Conservation (phyloP, 768 basidiomycete species). For the Lactarius psammicola region DNA sequence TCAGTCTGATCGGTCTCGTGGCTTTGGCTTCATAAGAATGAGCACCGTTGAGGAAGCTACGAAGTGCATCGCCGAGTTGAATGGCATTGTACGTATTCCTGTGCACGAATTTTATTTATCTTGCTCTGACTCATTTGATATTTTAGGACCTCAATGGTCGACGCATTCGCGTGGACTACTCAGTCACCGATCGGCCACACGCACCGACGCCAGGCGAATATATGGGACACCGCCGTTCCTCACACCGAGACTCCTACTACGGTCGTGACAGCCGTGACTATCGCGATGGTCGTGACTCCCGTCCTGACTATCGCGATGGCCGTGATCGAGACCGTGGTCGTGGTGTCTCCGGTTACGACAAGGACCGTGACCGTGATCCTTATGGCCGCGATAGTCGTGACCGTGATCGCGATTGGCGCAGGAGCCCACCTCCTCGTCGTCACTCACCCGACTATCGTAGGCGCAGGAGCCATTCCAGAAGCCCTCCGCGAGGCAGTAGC, state of each 20-base stretch:
- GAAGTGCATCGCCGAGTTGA: constrained; percentile 84
- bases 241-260: constrained; percentile 42
- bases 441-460: constrained; percentile 77
- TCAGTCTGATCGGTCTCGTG: constrained; percentile 92
- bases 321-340: constrained; percentile 44
- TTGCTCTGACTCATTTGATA: constrained; percentile 15
- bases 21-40: constrained; percentile 98
- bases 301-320: constrained; percentile 43
- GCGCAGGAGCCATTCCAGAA: constrained; percentile 75
- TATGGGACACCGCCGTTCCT: constrained; percentile 83
- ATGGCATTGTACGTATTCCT: constrained; percentile 71
- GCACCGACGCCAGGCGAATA: constrained; percentile 97
- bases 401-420: constrained; percentile 67
- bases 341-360: constrained; percentile 34
- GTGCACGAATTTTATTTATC: neutral
- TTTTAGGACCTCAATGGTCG: constrained; percentile 89
- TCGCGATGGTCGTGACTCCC: constrained; percentile 37
- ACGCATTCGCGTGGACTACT: constrained; percentile 95
- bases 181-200: constrained; percentile 90
- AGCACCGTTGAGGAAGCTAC: constrained; percentile 81
- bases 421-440: constrained; percentile 60
- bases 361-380: constrained; percentile 49
- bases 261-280: constrained; percentile 32
- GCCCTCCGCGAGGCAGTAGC: constrained; percentile 73
- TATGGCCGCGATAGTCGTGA: constrained; percentile 45